Conservation (phyloP, 1,284 basidiomycete genomes). For the Austroboletus novae-zelandiae region DNA sequence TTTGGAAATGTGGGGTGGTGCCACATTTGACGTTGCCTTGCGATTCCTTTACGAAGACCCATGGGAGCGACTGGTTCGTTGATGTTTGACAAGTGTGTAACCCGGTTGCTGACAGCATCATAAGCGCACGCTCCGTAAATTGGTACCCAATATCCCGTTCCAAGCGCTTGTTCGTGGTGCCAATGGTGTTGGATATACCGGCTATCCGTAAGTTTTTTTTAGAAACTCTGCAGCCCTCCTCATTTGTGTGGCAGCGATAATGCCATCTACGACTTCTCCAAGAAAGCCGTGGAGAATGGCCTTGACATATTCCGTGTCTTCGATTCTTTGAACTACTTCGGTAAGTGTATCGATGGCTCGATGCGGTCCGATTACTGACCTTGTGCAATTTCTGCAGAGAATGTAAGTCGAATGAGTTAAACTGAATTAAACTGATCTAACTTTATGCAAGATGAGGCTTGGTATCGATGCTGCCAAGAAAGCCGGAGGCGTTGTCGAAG, state of each 20-base stretch:
- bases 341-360: slow-evolving; percentile 42
- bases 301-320: slow-evolving; percentile 99
- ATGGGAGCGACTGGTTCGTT: slow-evolving; percentile 90
- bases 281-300: slow-evolving; percentile 98
- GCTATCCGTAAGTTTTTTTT: slow-evolving; percentile 79
- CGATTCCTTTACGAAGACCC: slow-evolving; percentile 99
- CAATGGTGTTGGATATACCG: slow-evolving; percentile 99
- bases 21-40: slow-evolving; percentile 99
- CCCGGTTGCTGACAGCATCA: slow-evolving; percentile 9
- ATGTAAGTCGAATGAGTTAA: slow-evolving; percentile 42
- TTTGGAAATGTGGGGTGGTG: slow-evolving; percentile 99
- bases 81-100: neutral
- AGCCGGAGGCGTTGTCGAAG: slow-evolving; percentile 97
- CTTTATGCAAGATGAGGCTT: slow-evolving; percentile 71
- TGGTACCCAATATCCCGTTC: slow-evolving; percentile 98
- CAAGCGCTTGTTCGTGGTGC: slow-evolving; percentile 99
- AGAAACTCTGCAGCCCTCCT: slow-evolving; percentile 4
- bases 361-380: slow-evolving; percentile 1
- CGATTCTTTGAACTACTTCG: slow-evolving; percentile 98
- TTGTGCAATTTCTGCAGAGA: slow-evolving; percentile 44
- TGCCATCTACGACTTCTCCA: slow-evolving; percentile 98
- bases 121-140: slow-evolving; percentile 87
- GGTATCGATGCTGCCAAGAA: slow-evolving; percentile 99
- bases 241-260: slow-evolving; percentile 70
- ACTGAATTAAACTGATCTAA: slow-evolving; percentile 10